Evolutionary conservation across 164 flowering plant species (phyloP).

Genomic region (Paratinospora sagittata): DNA sequence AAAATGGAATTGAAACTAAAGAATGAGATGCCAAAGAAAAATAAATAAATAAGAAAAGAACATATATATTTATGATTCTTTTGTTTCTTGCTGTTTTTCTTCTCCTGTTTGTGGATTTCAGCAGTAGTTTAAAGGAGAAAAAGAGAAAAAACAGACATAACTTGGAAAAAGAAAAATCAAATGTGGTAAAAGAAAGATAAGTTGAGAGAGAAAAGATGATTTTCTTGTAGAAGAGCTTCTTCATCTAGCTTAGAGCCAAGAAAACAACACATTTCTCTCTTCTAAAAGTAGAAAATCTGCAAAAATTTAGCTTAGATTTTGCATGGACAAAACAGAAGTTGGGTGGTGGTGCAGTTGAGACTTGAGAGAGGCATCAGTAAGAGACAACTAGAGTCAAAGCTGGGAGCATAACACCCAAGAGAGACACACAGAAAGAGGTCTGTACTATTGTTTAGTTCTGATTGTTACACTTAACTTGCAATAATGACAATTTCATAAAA

Average conservation of each 20-base stretch:
- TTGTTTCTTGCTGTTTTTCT: neutral
- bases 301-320: neutral
- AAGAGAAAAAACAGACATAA: neutral
- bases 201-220: neutral
- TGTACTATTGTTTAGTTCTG: neutral
- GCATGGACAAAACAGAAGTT: neutral
- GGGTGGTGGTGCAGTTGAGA: neutral
- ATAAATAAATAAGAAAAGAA: neutral
- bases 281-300: neutral
- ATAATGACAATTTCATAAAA: slow-evolving; percentile 3
- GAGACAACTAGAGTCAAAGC: slow-evolving; percentile 22
- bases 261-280: slow-evolving; percentile 1
- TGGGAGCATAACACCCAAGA: neutral
- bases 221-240: neutral
- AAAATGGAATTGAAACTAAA: neutral
- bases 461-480: neutral
- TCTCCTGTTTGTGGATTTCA: neutral
- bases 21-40: neutral
- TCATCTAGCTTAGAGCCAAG: neutral
- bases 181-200: slow-evolving; percentile 1
- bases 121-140: neutral
- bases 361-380: slow-evolving; percentile 5
- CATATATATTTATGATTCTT: neutral
- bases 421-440: neutral
- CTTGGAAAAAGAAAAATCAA: neutral